Percentiles rank a stretch among this genome's conserved stretches.
phyloP scores from a whole-genome alignment of 208 protist genomes.

The Trypanosoma lewisi region DNA sequence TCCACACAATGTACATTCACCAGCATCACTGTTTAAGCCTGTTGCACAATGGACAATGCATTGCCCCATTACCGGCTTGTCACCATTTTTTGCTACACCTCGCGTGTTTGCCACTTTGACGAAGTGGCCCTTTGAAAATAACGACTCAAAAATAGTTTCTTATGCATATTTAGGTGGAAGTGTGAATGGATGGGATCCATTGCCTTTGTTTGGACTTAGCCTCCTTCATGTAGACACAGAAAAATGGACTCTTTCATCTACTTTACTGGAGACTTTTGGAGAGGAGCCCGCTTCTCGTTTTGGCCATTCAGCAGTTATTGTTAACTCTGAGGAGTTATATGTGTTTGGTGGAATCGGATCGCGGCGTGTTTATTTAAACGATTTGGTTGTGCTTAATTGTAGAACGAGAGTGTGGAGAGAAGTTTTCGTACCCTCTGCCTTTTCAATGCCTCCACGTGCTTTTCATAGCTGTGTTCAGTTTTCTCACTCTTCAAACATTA shows the following conservation, averaged over 20 bases:
- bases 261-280: constrained; percentile 50
- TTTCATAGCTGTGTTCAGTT: constrained; percentile 52
- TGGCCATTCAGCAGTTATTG: constrained; percentile 51
- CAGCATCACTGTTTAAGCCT: constrained; percentile 4
- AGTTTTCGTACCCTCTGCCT: constrained; percentile 54
- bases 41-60: constrained; percentile 32
- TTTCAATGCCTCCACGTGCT: constrained; percentile 46
- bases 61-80: constrained; percentile 34
- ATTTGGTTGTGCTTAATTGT: constrained; percentile 64
- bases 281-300: constrained; percentile 60
- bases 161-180: constrained; percentile 77
- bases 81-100: constrained; percentile 28
- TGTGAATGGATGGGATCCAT: constrained; percentile 45
- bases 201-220: constrained; percentile 49
- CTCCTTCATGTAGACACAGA: constrained; percentile 37
- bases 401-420: constrained; percentile 72
- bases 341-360: constrained; percentile 69
- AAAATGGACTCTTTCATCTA: constrained; percentile 25
- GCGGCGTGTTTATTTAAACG: constrained; percentile 42
- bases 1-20: background rate
- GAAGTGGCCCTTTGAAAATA: constrained; percentile 31
- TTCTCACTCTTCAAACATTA: constrained; percentile 17
- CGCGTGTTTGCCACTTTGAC: constrained; percentile 65
- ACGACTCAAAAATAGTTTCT: constrained; percentile 17
- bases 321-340: constrained; percentile 33